phyloP scores from a whole-genome alignment of 1,284 basidiomycete genomes.

The Tilletiaria anomala region DNA sequence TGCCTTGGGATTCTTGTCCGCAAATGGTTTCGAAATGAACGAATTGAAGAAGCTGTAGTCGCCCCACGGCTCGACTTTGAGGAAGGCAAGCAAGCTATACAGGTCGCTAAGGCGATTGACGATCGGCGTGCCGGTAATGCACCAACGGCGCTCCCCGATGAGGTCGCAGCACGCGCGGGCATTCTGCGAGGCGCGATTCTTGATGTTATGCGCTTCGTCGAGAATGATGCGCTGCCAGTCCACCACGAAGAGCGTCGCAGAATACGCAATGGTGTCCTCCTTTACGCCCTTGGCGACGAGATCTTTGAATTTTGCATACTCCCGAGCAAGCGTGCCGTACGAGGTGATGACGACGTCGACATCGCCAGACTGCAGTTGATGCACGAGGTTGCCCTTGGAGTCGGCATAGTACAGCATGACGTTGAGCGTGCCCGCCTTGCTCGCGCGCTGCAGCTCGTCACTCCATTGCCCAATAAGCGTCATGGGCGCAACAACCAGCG shows the following conservation, averaged over 20 bases:
- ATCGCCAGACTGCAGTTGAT: constrained; percentile 45
- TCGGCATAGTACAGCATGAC: constrained; percentile 60
- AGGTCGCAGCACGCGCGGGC: constrained; percentile 81
- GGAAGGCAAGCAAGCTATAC: constrained; percentile 50
- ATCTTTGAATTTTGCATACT: constrained; percentile 17
- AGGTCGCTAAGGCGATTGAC: constrained; percentile 83
- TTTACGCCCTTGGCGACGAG: constrained; percentile 6
- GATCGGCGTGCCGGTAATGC: constrained; percentile 86
- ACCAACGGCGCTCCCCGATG: constrained; percentile 68
- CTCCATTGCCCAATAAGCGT: constrained; percentile 81
- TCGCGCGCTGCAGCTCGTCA: constrained; percentile 57
- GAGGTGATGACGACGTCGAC: constrained; percentile 70
- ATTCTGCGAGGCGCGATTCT: constrained; percentile 73
- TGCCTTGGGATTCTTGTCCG: constrained; percentile 27
- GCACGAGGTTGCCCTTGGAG: constrained; percentile 59
- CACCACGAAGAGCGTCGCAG: constrained; percentile 20
- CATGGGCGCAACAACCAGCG: constrained; percentile 82
- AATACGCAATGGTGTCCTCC: neutral
- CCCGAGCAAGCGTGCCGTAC: constrained; percentile 49
- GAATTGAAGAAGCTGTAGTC: constrained; percentile 37
- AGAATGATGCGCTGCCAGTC: constrained; percentile 36
- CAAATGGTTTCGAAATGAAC: constrained; percentile 36
- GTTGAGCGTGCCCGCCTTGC: constrained; percentile 48
- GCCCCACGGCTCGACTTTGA: constrained; percentile 73
- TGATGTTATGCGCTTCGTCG: constrained; percentile 91